phyloP scores from a whole-genome alignment of 352 stramenopile genomes.

The Hyphochytrium catenoides region DNA sequence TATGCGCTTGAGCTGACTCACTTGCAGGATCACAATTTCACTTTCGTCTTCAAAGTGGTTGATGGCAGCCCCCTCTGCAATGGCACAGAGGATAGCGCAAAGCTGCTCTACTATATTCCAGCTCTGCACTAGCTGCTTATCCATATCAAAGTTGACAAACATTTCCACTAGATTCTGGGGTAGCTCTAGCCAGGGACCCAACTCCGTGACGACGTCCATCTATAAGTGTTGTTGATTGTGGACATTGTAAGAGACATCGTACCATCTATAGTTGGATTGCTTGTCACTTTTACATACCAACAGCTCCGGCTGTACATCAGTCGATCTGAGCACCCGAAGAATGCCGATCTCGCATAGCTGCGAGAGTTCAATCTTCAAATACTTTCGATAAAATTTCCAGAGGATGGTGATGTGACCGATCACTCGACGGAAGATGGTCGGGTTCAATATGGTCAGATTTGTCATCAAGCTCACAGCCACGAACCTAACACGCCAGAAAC shows the following conservation, averaged over 20 bases:
- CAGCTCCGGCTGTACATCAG: conserved; percentile 17
- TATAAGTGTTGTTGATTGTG: too few relatives aligned
- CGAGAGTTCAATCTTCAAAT: conserved; percentile 52
- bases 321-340: conserved; percentile 43
- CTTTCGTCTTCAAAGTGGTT: conserved; percentile 8
- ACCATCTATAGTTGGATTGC: too few relatives aligned
- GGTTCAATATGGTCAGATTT: conserved; percentile 31
- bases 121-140: conserved; percentile 35
- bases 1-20: too few relatives aligned
- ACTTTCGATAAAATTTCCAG: conserved; percentile 54
- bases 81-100: conserved; percentile 34
- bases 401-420: conserved; percentile 37
- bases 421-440: conserved; percentile 25
- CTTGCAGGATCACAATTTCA: too few relatives aligned
- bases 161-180: conserved; percentile 62
- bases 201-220: conserved; percentile 47
- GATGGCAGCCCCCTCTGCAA: conserved; percentile 25
- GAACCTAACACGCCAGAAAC: conserved; percentile 40
- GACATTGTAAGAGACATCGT: too few relatives aligned
- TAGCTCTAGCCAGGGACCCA: conserved; percentile 44
- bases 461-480: conserved; percentile 40
- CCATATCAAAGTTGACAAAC: conserved; percentile 62
- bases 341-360: conserved; percentile 53
- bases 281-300: conserved; percentile 27
- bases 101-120: conserved; percentile 69